Base-by-base conservation (phyloP, 148 eudicot species). In the Rhododendron simsii region DNA sequence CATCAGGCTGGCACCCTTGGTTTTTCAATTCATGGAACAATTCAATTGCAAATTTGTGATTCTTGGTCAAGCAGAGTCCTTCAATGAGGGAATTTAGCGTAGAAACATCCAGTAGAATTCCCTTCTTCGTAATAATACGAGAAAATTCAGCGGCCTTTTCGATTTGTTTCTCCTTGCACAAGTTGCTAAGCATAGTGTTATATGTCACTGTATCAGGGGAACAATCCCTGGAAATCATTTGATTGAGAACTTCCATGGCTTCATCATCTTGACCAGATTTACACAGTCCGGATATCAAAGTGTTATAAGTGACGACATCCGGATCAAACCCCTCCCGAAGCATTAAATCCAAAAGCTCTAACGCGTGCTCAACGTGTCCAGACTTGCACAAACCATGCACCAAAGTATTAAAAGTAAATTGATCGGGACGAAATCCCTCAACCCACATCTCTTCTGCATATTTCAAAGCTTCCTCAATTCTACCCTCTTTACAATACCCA, bases 61-160 rank as follows among this genome's bases (percentile, higher is more conserved):
- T 95, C 86, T 86, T 86, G 1, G 88, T 92, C 87, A 93, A 89
- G 91, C 98, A 97, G 35, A 97, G 94, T 69, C 99, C 98, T 90
- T 94, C 98, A 82, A 97, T 94, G 37, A 97, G 93, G 89, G 98
- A 95, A 90, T 97, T 97, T 80, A 95, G 95, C 0, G 99, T 95
- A 84, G 93, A 92, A 0, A 93, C 98, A 91, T 97, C 99, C 44
- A 98, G 98, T 65, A 93, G 81, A 82, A 97, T 74, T 11, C 98
- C 99, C 84, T 90, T 92, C 87, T 91, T 90, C 1, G 92, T 91
- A 33, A 97, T 94, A 87, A 83, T 87, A 53, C 91, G 95, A 55
- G 91, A 93, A 87, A 94, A 92, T 83, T 93, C 93, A 74, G 96
- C 91, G 33, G 99, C 99, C 85, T 94, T 91, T 88, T 95, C 92